Base-by-base conservation (phyloP, 768 basidiomycete genomes). In the Suillus weaverae region DNA sequence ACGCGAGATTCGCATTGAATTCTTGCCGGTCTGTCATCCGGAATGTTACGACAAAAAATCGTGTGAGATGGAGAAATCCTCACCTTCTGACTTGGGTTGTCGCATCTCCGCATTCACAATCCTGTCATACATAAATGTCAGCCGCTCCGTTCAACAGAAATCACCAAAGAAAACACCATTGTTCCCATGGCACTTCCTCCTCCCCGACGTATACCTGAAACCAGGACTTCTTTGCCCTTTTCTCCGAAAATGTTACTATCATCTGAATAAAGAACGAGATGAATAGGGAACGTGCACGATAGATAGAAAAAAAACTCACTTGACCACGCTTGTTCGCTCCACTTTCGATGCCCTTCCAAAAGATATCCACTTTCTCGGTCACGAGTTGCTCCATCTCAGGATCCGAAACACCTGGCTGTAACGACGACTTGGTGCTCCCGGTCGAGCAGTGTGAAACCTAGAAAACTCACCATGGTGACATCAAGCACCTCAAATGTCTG, bases 151-250 rank as follows among this genome's bases (percentile, higher is more conserved):
- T 5, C n/a, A 36, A 33, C 43, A 14, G 18, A 51, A 30, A 39
- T 18, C 18, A 59, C 10, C 38, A 59, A 46, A 3, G 32, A 60
- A 69, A 80, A 7, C 14, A 91, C 92, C 92, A 94, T 76, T 91
- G 87, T 73, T 94, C 93, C 92, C 92, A 94, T 61, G 91, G 86
- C 16, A 93, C 85, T 32, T 94, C 91, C 72, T 94, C 92, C 77
- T 94, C 90, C 1, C 84, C 88, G 68, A 83, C 81, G 46, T 87
- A 87, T 13, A 85, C 84, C 60, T 83, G 83, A 69, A 92, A 91
- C 92, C 92, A 93, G 18, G 86, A 84, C 75, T 91, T 94, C 76
- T 88, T 89, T 11, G 86, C 85, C 56, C 85, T 83, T 73, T 88
- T 90, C 73, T 93, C 92, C 2, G 90, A 89, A 67, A 94, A 86